These are phyloP conservation scores for Paraphysoderma sedebokerense DNA, from an alignment of 371 early-diverging fungal species.

Conservation along the genomic window DNA sequence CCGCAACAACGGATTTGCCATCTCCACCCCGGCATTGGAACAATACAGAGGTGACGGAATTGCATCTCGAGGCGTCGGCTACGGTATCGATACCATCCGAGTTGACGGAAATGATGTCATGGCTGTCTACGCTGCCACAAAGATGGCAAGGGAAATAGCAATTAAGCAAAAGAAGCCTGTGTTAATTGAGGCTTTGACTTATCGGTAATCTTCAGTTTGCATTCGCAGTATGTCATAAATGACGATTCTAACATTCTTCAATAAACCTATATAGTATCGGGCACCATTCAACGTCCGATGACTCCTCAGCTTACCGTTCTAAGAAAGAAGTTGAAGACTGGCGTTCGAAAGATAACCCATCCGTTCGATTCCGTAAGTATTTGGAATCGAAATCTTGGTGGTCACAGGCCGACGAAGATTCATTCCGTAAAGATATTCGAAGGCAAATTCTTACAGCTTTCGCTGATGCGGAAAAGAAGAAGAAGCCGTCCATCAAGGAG, in stretches of 20 bases:
- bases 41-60: conserved; percentile 97
- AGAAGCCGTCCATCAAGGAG: conserved; percentile 67
- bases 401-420: conserved; percentile 52
- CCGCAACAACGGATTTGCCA: conserved; percentile 97
- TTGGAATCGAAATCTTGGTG: conserved; percentile 71
- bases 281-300: conserved; percentile 95
- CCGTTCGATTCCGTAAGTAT: conserved; percentile 75
- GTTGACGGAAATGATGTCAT: conserved; percentile 96
- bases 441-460: conserved; percentile 55
- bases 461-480: conserved; percentile 59
- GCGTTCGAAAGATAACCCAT: conserved; percentile 77
- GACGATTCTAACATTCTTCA: background rate
- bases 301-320: conserved; percentile 83
- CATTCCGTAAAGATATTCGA: conserved; percentile 23
- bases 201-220: conserved; percentile 29
- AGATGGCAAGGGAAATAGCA: conserved; percentile 64
- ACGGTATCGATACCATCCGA: conserved; percentile 92
- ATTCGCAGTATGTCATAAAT: background rate
- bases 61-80: conserved; percentile 78
- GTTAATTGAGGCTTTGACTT: conserved; percentile 92
- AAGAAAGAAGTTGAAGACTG: conserved; percentile 85
- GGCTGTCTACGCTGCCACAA: conserved; percentile 86
- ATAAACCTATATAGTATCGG: conserved; percentile 31
- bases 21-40: conserved; percentile 85
- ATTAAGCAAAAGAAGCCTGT: conserved; percentile 69